A percentile compares a stretch with the other conserved stretches of the same genome.
Evolutionary conservation across 169 alveolate species (phyloP).

Genomic region (Theileria annulata): DNA sequence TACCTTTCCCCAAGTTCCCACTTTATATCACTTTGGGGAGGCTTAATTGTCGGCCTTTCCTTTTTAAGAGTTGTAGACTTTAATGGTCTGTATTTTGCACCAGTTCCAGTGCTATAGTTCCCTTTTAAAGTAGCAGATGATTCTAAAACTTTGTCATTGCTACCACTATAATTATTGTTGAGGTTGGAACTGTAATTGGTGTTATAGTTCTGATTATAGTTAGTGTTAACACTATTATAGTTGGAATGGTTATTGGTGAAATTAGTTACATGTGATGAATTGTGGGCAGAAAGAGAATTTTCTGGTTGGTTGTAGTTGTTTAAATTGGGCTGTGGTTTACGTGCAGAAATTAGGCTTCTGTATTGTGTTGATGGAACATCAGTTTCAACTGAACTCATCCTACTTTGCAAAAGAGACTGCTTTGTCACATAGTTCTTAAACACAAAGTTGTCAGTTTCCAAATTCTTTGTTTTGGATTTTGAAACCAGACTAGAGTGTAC

Average conservation of each 20-base stretch:
- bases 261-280: not conserved
- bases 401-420: constrained; percentile 11
- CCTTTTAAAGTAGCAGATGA: not conserved
- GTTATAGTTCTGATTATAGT: not conserved
- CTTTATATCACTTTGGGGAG: constrained; percentile 13
- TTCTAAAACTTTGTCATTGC: not conserved
- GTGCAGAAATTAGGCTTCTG: constrained; percentile 22
- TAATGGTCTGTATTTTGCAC: not conserved
- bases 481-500: not conserved
- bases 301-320: not conserved
- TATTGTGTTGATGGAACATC: constrained; percentile 54
- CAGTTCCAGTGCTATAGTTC: not conserved
- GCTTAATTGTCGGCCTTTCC: constrained; percentile 1
- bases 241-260: not conserved
- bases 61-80: not conserved
- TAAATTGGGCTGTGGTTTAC: constrained; percentile 2
- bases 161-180: not conserved
- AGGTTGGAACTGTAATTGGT: not conserved
- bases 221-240: not conserved
- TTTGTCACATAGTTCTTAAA: constrained; percentile 21
- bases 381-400: constrained; percentile 57
- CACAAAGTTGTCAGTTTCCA: constrained; percentile 5
- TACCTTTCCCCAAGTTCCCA: constrained; percentile 82
- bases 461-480: not conserved
- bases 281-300: not conserved